Base-by-base conservation (phyloP, 495 filamentous ascomycete genomes). In the Penicillium pulvis region DNA sequence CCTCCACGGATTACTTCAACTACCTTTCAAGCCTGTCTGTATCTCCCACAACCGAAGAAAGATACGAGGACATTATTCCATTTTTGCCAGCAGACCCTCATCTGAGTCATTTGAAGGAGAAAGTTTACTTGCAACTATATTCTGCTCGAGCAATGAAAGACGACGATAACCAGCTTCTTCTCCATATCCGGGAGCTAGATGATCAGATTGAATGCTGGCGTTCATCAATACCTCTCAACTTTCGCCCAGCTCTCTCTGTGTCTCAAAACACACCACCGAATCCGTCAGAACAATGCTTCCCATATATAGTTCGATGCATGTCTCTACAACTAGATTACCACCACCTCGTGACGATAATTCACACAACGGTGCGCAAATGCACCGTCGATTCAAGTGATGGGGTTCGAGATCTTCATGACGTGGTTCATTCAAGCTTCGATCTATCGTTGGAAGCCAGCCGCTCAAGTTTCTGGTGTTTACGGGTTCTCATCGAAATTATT, bases 351-450 rank as follows among this genome's bases (percentile, higher is more conserved):
- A 63, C 57, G 0, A 14, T 66, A 23, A 44, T 62, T 8, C 63
- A 66, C 26, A 66, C 63, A 16, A 60, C 59, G 31, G 57, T 66
- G 16, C 50, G 63, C 53, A 66, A 45, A 55, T 66, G 63, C 45
- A 63, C 53, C 1, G 14, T 31, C 5, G 57, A 39, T 1, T 20
- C 42, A 6, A 46, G 49, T 36, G 58, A 60, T 30, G 53, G 36
- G 8, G 36, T 31, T 16, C 45, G 26, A 10, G 60, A 57, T 51
- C 57, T 62, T n/a, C 63, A 66, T 52, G 28, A 20, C 9, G 63
- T 66, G 7, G 63, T 62, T 41, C 63, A 66, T 57, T 66, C 63
- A 26, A 66, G 63, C 53, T 66, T 66, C 28, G 63, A 66, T 28
- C 5, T 66, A 16, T 62, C 59, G 2, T 28, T 66, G 23, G 41